Evolutionary conservation across 306 rosid species (phyloP), one percentile per base, ranked within the genome.

Genomic region (Quillaja saponaria): DNA sequence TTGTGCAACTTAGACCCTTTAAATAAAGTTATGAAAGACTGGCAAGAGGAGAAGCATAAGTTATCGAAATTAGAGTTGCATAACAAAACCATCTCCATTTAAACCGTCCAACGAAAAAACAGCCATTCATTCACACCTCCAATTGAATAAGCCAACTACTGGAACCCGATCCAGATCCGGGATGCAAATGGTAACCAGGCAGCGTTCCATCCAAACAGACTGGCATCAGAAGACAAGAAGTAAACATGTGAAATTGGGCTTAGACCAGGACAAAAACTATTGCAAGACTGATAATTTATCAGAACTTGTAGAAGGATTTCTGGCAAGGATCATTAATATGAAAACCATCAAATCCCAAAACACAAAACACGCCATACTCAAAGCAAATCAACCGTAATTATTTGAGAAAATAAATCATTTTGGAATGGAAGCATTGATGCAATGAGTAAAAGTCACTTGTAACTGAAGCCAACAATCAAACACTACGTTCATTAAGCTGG

Each of bases 191-290:
- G 79, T 90, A 90, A 62, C 88, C 97, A 3, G 97, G 97, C 45
- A 80, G 73, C 3, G 97, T 85, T 70, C 96, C 97, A 80, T 90
- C 97, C 81, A 90, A 76, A 71, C 97, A 90, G 25, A 90, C 96
- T 87, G 84, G 35, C 46, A 74, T 13, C 8, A 59, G 8, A 28
- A 42, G 39, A 68, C 50, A 61, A 48, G 25, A 55, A 34, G 35
- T 10, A 40, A 48, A 57, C 68, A 57, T 18, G 34, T 5, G 37
- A 31, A 33, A 8, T 19, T 18, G 9, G 47, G 11, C 20, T 8
- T 10, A 41, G 40, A 34, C 40, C 1, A 41, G 6, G 6, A 16
- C 3, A 37, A 17, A 38, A 33, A 34, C 45, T n/a, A 68, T 10
- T 35, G 55, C 56, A 52, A 13, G 51, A 40, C 12, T 28, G 16